Base-by-base conservation (phyloP, 2,329 filamentous ascomycete species). In the Xylariaceae sp. region DNA sequence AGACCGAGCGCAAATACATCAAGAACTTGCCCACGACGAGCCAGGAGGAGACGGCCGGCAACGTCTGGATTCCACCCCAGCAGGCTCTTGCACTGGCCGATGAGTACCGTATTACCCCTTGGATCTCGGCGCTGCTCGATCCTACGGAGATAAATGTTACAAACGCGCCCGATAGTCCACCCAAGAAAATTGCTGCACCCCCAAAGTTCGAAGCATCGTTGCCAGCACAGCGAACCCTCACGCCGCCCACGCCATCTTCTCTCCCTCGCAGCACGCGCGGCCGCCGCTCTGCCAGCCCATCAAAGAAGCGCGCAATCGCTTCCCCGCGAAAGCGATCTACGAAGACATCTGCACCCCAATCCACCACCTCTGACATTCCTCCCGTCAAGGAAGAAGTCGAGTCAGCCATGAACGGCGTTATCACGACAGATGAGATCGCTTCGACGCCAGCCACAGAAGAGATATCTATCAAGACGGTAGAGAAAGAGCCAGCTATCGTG, bases 61-160 rank as follows among this genome's bases (percentile, higher is more conserved):
- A 95, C 59, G 78, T 98, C 33, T 98, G 92, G 92, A 89, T 96
- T 32, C 78, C 87, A 29, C 88, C 90, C 5, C 71, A 81, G 45
- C 63, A 77, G 76, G 92, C 92, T 22, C 72, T 98, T 28, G 65
- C 75, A 37, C 72, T 98, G 10, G 85, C 90, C 32, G 78, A 84
- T 29, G 89, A 96, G 60, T 98, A 96, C 58, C 72, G 76, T 36
- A 88, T 96, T 58, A 63, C 72, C 31, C 70, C 82, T 28, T 98
- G 92, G 92, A 86, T 98, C 47, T 77, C 77, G 36, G 92, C 92
- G n/a, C 72, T 98, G 13, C 73, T 98, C 31, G 90, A 96, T 56
- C 79, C 87, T n/a, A 68, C 81, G 43, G 81, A 88, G 18, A 94
- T 96, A 40, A 56, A 65, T 27, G 55, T 68, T 18, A 64, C 68